phyloP scores from a whole-genome alignment of 2,329 filamentous ascomycete species.

The Emergomyces pasteurianus region DNA sequence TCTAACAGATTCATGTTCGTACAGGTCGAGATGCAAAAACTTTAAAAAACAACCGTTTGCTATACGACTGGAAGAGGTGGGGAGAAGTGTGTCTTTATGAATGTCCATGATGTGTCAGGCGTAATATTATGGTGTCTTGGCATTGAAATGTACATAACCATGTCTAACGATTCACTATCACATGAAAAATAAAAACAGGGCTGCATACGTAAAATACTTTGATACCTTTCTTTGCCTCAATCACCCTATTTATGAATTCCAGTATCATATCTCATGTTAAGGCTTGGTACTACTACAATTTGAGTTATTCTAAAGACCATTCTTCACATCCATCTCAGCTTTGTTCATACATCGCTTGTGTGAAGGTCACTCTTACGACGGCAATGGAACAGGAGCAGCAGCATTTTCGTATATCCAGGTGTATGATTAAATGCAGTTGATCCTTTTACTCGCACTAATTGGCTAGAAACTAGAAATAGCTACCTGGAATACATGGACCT shows the following conservation, averaged over 20 bases:
- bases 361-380: too few relatives aligned
- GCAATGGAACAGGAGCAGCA: too few relatives aligned
- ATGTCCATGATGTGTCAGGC: background rate
- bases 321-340: background rate
- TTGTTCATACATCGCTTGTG: too few relatives aligned
- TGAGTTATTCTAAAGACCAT: background rate
- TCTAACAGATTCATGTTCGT: conserved; percentile 11
- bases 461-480: too few relatives aligned
- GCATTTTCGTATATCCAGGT: too few relatives aligned
- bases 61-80: background rate
- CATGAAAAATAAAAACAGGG: background rate
- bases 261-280: background rate
- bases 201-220: background rate
- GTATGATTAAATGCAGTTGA: too few relatives aligned
- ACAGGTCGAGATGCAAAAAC: conserved; percentile 73
- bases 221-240: too few relatives aligned
- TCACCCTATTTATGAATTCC: too few relatives aligned
- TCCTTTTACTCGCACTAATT: too few relatives aligned
- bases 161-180: background rate
- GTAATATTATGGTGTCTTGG: background rate
- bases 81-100: background rate
- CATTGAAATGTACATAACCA: background rate
- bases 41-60: conserved; percentile 49
- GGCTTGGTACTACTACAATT: background rate
- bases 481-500: too few relatives aligned